Evolutionary conservation across 805 yeast genomes (phyloP), one percentile per base, ranked within the genome.

Genomic region (Candida broadrunensis): DNA sequence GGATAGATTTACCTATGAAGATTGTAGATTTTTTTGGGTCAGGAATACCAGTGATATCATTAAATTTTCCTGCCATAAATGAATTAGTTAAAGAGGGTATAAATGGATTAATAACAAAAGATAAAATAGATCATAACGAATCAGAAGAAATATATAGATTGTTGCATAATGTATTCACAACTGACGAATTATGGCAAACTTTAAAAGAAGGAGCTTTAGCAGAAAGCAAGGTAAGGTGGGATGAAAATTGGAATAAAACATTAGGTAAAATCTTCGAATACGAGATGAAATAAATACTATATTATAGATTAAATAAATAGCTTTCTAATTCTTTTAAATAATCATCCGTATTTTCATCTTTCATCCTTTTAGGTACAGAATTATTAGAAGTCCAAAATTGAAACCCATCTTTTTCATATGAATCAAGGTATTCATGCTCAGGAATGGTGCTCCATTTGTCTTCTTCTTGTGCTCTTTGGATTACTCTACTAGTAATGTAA

Each of bases 1-100:
- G 99, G 0, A 72, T 86, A 42, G 99, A 93, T 55, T 72, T 93
- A 43, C 99, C 99, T 1, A 93, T 93, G 99, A 93, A 93, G 61
- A 86, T 93, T 26, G 83, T 91, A 5, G 99, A 93, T 55, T 81
- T 91, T 77, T 90, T 91, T 69, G 99, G 99, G 0, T 86, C 93
- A 48, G 98, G 98, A 0, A 67, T 93, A 11, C 99, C 99, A 1
- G 97, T 89, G 0, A 69, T 90, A 2, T 79, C 96, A 0, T 68
- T 90, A 43, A 67, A 73, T 27, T 93, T 88, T 58, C 80, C 84
- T 0, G 91, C 96, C 1, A 73, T 91, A 12, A 68, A 70, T 5
- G 99, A 93, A 58, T 67, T 93, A 33, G 91, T 93, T 1, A 67
- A 75, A 35, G 76, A 82, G 36, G 77, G 76, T 2, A 67, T 63